Evolutionary conservation across 1,284 basidiomycete species (phyloP).

Genomic region (Volvariella volvacea): DNA sequence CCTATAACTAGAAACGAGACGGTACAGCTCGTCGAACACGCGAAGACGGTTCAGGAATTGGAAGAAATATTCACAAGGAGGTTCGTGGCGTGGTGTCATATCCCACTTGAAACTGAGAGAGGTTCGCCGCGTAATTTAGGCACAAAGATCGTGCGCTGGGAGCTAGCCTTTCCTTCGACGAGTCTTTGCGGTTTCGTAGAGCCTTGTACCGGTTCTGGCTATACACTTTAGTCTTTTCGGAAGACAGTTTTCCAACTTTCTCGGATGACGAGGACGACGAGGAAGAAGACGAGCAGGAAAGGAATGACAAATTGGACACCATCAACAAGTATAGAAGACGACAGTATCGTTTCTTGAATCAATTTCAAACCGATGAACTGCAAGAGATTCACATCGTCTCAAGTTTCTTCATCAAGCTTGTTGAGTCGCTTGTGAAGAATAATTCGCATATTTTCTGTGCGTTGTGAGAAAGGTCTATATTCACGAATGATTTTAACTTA

Average conservation of each 20-base stretch:
- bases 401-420: background rate
- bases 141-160: no score
- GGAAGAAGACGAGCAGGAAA: background rate
- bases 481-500: background rate
- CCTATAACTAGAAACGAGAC: no score
- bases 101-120: no score
- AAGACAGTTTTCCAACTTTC: no score
- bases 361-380: slow-evolving; percentile 1
- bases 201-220: slow-evolving; percentile 12
- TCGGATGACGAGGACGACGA: no score
- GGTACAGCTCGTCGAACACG: no score
- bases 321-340: background rate
- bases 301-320: background rate
- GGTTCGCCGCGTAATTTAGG: no score
- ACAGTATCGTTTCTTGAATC: background rate
- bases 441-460: background rate
- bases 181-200: slow-evolving; percentile 12
- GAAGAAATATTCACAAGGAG: no score
- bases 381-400: background rate
- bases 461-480: no score
- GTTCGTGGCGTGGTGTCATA: no score
- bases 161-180: slow-evolving; percentile 2
- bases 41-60: no score
- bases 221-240: slow-evolving; percentile 8
- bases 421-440: no score